Conservation (phyloP, 202 grass and related monocot genomes). For the Digitaria exilis region DNA sequence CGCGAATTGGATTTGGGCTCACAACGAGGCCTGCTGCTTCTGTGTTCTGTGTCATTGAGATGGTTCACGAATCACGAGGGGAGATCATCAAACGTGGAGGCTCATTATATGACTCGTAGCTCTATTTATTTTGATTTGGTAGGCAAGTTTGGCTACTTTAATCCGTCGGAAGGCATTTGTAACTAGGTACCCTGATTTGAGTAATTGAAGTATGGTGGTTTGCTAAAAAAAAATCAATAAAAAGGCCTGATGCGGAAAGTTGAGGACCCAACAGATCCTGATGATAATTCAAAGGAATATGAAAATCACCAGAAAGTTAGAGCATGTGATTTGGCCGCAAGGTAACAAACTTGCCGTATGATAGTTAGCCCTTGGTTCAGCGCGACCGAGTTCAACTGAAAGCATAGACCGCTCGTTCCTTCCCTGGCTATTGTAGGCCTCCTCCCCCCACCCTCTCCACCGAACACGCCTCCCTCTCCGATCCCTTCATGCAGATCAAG, state of each 20-base stretch:
- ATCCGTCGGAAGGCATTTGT: no score
- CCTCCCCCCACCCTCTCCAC: neutral
- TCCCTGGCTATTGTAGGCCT: neutral
- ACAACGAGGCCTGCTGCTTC: neutral
- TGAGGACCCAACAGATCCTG: no score
- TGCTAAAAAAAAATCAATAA: no score
- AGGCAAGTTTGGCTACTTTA: no score
- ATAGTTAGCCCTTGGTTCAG: neutral
- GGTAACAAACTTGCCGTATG: neutral
- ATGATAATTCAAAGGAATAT: neutral
- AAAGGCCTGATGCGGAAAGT: neutral
- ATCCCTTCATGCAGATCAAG: conserved; percentile 25
- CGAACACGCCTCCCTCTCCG: conserved; percentile 2
- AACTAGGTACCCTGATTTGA: no score
- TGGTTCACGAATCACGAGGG: no score
- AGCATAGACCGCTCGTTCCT: conserved; percentile 18
- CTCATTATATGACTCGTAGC: no score
- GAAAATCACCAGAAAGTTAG: neutral
- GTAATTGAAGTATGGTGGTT: no score
- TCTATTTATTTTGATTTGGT: no score
- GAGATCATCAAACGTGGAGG: no score
- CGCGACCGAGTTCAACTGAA: conserved; percentile 7
- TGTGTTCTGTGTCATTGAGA: no score
- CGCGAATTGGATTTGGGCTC: neutral
- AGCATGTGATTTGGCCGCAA: neutral